Evolutionary conservation across 2,329 filamentous ascomycete genomes (phyloP).

Genomic region (Ustulina deusta): DNA sequence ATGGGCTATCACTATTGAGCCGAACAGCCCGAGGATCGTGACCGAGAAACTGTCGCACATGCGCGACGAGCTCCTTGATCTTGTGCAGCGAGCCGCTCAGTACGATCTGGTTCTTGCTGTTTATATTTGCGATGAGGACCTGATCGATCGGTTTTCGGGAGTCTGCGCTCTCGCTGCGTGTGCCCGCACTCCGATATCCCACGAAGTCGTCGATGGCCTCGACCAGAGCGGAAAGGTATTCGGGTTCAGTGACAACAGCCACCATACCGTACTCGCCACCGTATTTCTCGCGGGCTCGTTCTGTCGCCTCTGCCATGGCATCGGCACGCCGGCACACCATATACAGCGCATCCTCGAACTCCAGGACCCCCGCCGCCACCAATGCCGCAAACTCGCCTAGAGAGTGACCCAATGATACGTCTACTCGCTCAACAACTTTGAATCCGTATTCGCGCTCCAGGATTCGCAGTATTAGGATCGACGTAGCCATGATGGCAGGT

Average conservation of each 20-base stretch:
- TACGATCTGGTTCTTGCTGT: slow-evolving; percentile 96
- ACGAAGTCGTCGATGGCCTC: slow-evolving; percentile 83
- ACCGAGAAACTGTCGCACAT: slow-evolving; percentile 88
- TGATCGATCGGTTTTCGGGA: slow-evolving; percentile 83
- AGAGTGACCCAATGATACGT: slow-evolving; percentile 89
- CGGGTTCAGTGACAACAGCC: slow-evolving; percentile 87
- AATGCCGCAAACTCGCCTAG: slow-evolving; percentile 93
- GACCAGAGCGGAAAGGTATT: slow-evolving; percentile 77
- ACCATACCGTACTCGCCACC: slow-evolving; percentile 95
- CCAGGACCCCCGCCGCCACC: slow-evolving; percentile 83
- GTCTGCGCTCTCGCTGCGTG: slow-evolving; percentile 74
- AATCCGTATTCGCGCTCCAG: slow-evolving; percentile 89
- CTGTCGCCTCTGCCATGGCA: slow-evolving; percentile 83
- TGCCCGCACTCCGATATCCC: slow-evolving; percentile 72
- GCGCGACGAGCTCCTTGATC: slow-evolving; percentile 84
- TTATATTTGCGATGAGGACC: slow-evolving; percentile 92
- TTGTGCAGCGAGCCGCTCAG: slow-evolving; percentile 86
- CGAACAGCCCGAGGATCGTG: slow-evolving; percentile 91
- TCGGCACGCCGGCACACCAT: slow-evolving; percentile 83
- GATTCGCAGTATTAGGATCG: slow-evolving; percentile 87
- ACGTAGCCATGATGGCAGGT: slow-evolving; percentile 96
- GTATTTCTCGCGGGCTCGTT: slow-evolving; percentile 71
- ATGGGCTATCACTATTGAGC: slow-evolving; percentile 88
- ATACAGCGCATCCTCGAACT: slow-evolving; percentile 80
- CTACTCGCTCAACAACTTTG: slow-evolving; percentile 74